Evolutionary conservation across 768 basidiomycete genomes (phyloP), one percentile per base, ranked within the genome.

Genomic region (Nidularia sp.): DNA sequence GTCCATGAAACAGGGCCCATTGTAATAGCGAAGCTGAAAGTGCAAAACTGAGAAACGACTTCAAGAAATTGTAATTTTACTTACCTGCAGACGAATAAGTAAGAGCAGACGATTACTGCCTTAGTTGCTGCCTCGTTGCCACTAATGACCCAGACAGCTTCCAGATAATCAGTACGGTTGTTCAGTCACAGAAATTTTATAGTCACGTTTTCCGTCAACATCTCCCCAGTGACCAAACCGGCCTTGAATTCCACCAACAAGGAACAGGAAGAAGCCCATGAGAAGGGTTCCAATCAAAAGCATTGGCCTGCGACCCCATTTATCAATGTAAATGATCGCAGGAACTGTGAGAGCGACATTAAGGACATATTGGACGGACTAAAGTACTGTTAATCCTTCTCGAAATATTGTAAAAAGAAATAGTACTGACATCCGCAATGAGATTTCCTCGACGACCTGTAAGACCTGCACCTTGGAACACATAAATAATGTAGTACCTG

Each of bases 1-100:
- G 81, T 82, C 81, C 81, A 83, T n/a, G 81, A 83, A 1, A 83
- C 82, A 5, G 87, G 86, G n/a, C 87, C 88, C 77, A 88, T 83
- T 31, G 84, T 85, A 58, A 86, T 76, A 10, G 86, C 85, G 62
- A 86, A 88, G 55, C 76, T 72, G 25, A 1, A 48, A 15, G 50
- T 34, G 35, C 41, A 6, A 13, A n/a, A 10, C n/a, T 6, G 45
- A 41, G n/a, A n/a, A 29, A 41, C 25, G 10, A n/a, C 31, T 15
- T 22, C 15, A 13, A 12, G 10, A 12, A 22, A 50, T 34, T 4
- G 22, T 8, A 41, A 35, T 15, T 46, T 6, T 22, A 29, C 54
- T 25, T 35, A 71, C 71, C 68, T 79, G 71, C 82, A 87, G 44
- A 91, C 88, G 56, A 81, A 90, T 55, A 89, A 68, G 67, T 90